Conservation (phyloP, 2,329 filamentous ascomycete species). For the Monosporascus sp. region DNA sequence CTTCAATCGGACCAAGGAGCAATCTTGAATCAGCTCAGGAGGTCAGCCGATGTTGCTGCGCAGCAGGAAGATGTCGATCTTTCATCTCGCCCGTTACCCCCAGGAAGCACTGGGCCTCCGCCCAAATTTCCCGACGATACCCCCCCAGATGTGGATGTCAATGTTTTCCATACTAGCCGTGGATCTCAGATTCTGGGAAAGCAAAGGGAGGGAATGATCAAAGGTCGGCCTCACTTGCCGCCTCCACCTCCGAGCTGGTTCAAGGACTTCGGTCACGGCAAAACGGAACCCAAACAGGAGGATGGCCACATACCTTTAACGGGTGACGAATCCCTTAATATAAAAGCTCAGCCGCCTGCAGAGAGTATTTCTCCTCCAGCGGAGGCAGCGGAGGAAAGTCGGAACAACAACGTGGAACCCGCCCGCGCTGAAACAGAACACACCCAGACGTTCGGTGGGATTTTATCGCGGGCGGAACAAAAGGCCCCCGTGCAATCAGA, state of each 20-base stretch:
- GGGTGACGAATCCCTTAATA: neutral
- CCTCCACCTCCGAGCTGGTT: slow-evolving; percentile 26
- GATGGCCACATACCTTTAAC: neutral
- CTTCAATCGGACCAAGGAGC: slow-evolving; percentile 16
- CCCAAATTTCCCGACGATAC: slow-evolving; percentile 23
- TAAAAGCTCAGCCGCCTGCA: neutral
- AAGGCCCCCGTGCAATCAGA: slow-evolving; percentile 6
- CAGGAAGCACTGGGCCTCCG: slow-evolving; percentile 1
- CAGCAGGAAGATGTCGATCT: neutral
- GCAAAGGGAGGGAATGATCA: slow-evolving; percentile 17
- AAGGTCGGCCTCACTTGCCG: slow-evolving; percentile 12
- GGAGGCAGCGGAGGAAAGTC: neutral
- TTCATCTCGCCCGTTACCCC: neutral
- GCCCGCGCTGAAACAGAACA: slow-evolving; percentile 17
- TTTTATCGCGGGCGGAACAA: slow-evolving; percentile 18
- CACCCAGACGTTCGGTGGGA: slow-evolving; percentile 18
- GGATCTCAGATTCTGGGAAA: slow-evolving; percentile 39
- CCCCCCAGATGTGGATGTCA: slow-evolving; percentile 38
- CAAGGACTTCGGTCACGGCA: slow-evolving; percentile 28
- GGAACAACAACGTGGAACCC: slow-evolving; percentile 14
- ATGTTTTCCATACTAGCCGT: slow-evolving; percentile 43
- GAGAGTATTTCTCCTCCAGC: neutral
- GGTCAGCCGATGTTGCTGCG: slow-evolving; percentile 2
- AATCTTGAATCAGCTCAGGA: slow-evolving; percentile 16
- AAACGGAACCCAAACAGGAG: slow-evolving; percentile 6